Conservation (phyloP, 1,284 basidiomycete species). For the Fomitopsis pinicola region DNA sequence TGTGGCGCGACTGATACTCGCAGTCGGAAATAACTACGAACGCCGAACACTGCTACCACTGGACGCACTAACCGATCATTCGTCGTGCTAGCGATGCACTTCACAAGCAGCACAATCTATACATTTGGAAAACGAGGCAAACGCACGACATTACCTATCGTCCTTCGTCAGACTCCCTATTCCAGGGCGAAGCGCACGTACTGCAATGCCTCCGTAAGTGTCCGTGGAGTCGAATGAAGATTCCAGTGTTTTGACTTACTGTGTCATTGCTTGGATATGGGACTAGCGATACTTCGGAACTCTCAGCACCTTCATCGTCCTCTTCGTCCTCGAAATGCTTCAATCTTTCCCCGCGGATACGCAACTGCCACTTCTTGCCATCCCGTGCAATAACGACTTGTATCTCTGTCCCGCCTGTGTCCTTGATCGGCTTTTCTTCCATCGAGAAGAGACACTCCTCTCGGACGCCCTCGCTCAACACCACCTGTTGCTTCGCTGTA, state of each 20-base stretch:
- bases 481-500: neutral
- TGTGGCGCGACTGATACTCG: too few species aligned
- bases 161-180: neutral
- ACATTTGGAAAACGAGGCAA: too few species aligned
- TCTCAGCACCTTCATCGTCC: constrained; percentile 9
- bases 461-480: neutral
- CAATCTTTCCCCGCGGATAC: constrained; percentile 2
- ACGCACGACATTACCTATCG: too few species aligned
- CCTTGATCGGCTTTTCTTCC: neutral
- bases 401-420: neutral
- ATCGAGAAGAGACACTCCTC: constrained; percentile 2
- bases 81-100: too few species aligned
- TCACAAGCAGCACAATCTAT: too few species aligned
- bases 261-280: neutral
- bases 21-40: too few species aligned
- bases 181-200: neutral
- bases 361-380: neutral
- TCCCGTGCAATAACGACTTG: neutral
- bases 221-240: neutral
- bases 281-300: constrained; percentile 9
- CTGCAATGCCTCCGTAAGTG: neutral
- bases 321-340: constrained; percentile 3
- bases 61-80: too few species aligned
- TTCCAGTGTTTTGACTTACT: neutral
- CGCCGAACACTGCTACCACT: too few species aligned